Base-by-base conservation (phyloP, 176 grass and related monocot species). In the Oryza longistaminata region DNA sequence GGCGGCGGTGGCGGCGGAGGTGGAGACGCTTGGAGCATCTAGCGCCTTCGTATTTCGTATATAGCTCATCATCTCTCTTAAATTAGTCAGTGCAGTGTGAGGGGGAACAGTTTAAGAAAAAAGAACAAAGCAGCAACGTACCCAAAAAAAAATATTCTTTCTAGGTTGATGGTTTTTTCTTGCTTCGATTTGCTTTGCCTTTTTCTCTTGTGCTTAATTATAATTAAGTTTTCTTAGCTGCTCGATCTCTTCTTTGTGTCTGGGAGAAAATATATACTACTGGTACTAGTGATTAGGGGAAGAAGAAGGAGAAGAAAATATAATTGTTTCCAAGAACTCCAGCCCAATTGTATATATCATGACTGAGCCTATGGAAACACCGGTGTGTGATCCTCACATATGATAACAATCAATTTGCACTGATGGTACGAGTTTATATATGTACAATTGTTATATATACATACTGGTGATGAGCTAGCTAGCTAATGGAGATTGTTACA, bases 31-130 rank as follows among this genome's bases (percentile, higher is more conserved):
- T 58, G 58, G 68, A 58, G 68, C 42, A 70, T 26, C 71, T 76
- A 74, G 87, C 12, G 2, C 52, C 68, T 74, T 60, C 83, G 67
- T 79, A 74, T 74, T 82, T 72, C 49, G 89, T 87, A 85, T 84
- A 91, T 91, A 84, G 64, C 80, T 81, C 67, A 78, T 90, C 73
- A 67, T 90, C 76, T 69, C 85, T 85, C 73, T 86, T 87, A 78
- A 85, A 75, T 58, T 78, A 85, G 76, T 44, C 78, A 84, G 55
- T 87, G 44, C 85, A 79, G 85, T 79, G 49, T 75, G 85, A 87
- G 52, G 70, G 52, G 62, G 49, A 90, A 90, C 80, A 87, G 58
- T 62, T 62, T 62, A 62, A 17, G 80, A 74, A 69, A 69, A 69
- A 83, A 90, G 80, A 87, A 83, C 80, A 84, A 90, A 79, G 64